These are phyloP conservation scores for Boletus edulis DNA, from an alignment of 768 basidiomycete genomes.

Conservation along the genomic window DNA sequence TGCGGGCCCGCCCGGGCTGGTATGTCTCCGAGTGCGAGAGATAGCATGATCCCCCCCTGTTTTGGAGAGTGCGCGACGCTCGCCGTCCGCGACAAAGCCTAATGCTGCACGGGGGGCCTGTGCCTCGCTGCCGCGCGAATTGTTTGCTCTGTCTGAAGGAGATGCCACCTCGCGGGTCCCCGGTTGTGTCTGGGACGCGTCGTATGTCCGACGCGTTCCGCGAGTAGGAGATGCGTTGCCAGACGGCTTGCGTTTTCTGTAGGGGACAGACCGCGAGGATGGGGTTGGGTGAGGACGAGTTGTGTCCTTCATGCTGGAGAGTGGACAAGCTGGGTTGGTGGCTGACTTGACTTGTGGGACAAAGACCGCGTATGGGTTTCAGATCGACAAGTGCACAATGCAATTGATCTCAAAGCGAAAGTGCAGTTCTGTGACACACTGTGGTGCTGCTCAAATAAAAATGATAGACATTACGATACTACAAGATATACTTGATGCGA, in stretches of 20 bases:
- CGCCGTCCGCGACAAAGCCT: background rate
- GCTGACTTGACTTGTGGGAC: conserved; percentile 18
- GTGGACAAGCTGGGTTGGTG: conserved; percentile 9
- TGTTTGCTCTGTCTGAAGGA: conserved; percentile 6
- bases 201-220: conserved; percentile 10
- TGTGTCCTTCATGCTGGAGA: conserved; percentile 24
- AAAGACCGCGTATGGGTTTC: conserved; percentile 4
- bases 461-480: no score
- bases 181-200: conserved; percentile 6
- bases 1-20: conserved; percentile 2
- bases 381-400: background rate
- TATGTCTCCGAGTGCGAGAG: conserved; percentile 2
- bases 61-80: background rate
- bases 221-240: conserved; percentile 5
- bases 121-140: background rate
- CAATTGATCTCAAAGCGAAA: conserved; percentile 4
- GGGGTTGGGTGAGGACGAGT: conserved; percentile 13
- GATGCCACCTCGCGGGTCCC: background rate
- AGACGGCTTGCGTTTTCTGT: conserved; percentile 16
- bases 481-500: no score
- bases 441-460: no score
- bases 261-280: conserved; percentile 13
- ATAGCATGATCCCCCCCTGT: conserved; percentile 5
- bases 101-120: background rate
- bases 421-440: background rate